Conservation (phyloP, 805 yeast species). For the Pichia insulana region DNA sequence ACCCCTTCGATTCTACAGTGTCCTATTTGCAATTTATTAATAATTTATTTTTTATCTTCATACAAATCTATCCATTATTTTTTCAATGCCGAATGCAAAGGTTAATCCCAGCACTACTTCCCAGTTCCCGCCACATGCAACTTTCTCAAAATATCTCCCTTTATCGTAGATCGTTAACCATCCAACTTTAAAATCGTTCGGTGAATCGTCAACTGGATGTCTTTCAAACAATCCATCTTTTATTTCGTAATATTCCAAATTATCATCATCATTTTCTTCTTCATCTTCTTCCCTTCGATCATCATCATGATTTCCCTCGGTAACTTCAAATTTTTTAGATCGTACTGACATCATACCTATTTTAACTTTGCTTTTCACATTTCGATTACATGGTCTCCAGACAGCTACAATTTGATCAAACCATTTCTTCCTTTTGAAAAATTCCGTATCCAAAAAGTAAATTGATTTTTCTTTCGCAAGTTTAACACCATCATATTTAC, state of each 20-base stretch:
- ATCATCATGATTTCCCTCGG: constrained; percentile 7
- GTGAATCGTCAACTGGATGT: constrained; percentile 51
- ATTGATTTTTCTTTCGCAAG: constrained; percentile 24
- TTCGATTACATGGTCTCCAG: constrained; percentile 27
- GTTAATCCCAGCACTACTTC: constrained; percentile 46
- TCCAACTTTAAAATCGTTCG: constrained; percentile 51
- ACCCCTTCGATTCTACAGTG: too few relatives aligned
- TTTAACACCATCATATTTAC: constrained; percentile 24
- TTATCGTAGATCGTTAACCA: constrained; percentile 59
- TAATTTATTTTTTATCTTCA: background rate
- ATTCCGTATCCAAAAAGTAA: constrained; percentile 20
- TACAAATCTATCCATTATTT: constrained; percentile 21
- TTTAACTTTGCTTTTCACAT: constrained; percentile 19
- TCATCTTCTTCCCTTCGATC: constrained; percentile 15
- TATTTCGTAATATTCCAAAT: constrained; percentile 29
- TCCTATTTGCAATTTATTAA: too few relatives aligned
- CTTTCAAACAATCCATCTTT: constrained; percentile 48
- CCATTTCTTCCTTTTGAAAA: constrained; percentile 18
- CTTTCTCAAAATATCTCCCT: constrained; percentile 20
- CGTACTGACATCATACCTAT: background rate
- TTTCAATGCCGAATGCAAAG: constrained; percentile 41
- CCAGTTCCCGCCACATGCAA: constrained; percentile 43
- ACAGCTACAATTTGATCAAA: constrained; percentile 20
- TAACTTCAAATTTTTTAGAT: background rate
- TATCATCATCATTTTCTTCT: constrained; percentile 13